Evolutionary conservation across 2,329 filamentous ascomycete species (phyloP).

Genomic region (Purpureocillium lavendulum): DNA sequence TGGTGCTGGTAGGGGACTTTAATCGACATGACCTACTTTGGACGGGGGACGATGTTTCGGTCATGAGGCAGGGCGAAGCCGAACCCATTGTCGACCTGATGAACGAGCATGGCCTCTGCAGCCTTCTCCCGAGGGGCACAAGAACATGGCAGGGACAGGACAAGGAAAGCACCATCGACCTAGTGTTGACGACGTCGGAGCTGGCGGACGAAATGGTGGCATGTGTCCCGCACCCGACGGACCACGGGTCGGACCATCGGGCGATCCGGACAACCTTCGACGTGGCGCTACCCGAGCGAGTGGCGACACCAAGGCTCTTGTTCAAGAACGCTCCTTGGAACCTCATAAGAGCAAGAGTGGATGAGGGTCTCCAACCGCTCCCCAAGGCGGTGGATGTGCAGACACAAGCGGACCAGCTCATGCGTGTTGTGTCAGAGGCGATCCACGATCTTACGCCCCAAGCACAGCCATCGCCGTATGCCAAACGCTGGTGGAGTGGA

Average conservation of each 20-base stretch:
- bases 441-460: neutral
- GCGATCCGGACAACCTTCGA: too few relatives aligned
- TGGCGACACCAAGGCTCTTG: neutral
- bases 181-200: too few relatives aligned
- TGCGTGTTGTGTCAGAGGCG: conserved; percentile 1
- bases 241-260: neutral
- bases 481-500: conserved; percentile 2
- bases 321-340: conserved; percentile 2
- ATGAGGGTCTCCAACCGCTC: neutral
- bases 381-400: neutral
- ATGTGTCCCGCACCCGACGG: neutral
- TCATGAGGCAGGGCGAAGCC: conserved; percentile 1
- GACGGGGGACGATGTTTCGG: neutral
- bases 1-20: too few relatives aligned
- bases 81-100: conserved; percentile 1
- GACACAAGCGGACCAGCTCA: conserved; percentile 2
- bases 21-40: too few relatives aligned
- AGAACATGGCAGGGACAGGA: too few relatives aligned
- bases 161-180: too few relatives aligned
- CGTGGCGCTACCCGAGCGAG: neutral
- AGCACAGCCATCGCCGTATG: conserved; percentile 1
- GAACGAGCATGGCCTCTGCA: neutral
- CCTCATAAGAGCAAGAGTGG: neutral
- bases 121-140: too few relatives aligned
- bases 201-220: conserved; percentile 1